Evolutionary conservation across 1,284 basidiomycete genomes (phyloP), one percentile per base, ranked within the genome.

Genomic region (Coniferiporia weirii): DNA sequence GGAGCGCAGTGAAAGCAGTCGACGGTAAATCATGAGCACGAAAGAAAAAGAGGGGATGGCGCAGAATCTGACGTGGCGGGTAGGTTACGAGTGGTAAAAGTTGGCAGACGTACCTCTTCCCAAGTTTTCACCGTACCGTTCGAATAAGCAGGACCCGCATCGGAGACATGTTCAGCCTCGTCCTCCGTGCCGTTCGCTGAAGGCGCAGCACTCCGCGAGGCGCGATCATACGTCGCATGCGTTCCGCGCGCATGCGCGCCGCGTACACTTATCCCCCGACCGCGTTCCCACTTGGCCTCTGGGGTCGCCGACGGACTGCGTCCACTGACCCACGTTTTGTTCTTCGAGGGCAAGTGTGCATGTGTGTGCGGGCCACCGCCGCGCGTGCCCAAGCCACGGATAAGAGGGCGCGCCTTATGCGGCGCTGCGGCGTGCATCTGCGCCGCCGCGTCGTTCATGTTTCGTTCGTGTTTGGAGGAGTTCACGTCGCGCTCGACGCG

Each of bases 61-160:
- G 46, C 19, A 27, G 43, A 51, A 27, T 35, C 40, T 4, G 10
- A 19, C 3, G n/a, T 13, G 12, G 35, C 6, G 2, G 27, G 5
- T 27, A 27, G 27, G 27, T 5, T 27, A 27, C 27, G 27, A 57
- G 7, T 34, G 3, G 22, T 9, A 19, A 17, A 51, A 51, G 17
- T 27, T 4, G 17, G 46, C 12, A 6, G 7, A 73, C 81, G 64
- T 63, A 88, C 87, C 77, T 87, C 82, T 70, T 84, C 81, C 67
- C 81, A 89, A 66, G 85, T 86, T 57, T 69, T 76, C 63, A 87
- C 83, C 51, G 79, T 75, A 65, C 85, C 85, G 64, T 87, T 84
- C 6, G 70, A 68, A 0, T 79, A 13, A 80, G 68, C 22, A 74
- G 77, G 34, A 46, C 8, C 44, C 3, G 44, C n/a, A 46, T 17